Evolutionary conservation across 768 basidiomycete species (phyloP).

Genomic region (Termitomyces bulborhizus): DNA sequence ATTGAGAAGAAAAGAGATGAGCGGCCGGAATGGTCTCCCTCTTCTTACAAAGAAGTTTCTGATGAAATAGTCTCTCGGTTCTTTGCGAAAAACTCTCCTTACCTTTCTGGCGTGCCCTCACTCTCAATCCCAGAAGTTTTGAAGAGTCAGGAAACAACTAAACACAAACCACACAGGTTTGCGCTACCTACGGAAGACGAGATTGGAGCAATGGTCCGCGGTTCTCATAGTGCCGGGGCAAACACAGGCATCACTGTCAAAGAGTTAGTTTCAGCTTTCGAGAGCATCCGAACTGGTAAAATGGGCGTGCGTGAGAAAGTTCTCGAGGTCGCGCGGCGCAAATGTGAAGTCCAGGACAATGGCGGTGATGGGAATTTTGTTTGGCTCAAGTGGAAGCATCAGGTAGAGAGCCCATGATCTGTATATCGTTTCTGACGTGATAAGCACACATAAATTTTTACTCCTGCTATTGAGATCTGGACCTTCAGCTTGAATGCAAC

Average conservation of each 20-base stretch:
- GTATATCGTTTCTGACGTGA: background rate
- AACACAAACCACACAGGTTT: slow-evolving; percentile 29
- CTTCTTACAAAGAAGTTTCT: slow-evolving; percentile 53
- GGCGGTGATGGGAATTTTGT: slow-evolving; percentile 47
- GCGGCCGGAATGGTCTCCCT: slow-evolving; percentile 69
- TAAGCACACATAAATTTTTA: background rate
- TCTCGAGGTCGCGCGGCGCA: slow-evolving; percentile 65
- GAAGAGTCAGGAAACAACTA: slow-evolving; percentile 12
- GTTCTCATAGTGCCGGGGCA: slow-evolving; percentile 57
- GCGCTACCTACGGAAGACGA: slow-evolving; percentile 76
- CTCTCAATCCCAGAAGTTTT: slow-evolving; percentile 34
- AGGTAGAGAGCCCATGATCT: slow-evolving; percentile 18
- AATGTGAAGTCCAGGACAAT: slow-evolving; percentile 55
- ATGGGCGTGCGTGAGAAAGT: slow-evolving; percentile 72
- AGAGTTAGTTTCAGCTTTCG: slow-evolving; percentile 58
- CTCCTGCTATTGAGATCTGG: background rate
- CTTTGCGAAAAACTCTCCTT: slow-evolving; percentile 53
- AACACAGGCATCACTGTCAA: slow-evolving; percentile 52
- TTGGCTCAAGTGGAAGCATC: slow-evolving; percentile 57
- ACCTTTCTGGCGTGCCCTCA: slow-evolving; percentile 36
- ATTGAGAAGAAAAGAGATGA: slow-evolving; percentile 31
- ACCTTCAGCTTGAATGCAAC: background rate
- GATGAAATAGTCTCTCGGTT: slow-evolving; percentile 55
- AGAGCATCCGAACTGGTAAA: slow-evolving; percentile 41
- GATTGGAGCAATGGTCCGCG: slow-evolving; percentile 60